Conservation (phyloP, 495 filamentous ascomycete genomes). For the Clohesyomyces aquaticus region DNA sequence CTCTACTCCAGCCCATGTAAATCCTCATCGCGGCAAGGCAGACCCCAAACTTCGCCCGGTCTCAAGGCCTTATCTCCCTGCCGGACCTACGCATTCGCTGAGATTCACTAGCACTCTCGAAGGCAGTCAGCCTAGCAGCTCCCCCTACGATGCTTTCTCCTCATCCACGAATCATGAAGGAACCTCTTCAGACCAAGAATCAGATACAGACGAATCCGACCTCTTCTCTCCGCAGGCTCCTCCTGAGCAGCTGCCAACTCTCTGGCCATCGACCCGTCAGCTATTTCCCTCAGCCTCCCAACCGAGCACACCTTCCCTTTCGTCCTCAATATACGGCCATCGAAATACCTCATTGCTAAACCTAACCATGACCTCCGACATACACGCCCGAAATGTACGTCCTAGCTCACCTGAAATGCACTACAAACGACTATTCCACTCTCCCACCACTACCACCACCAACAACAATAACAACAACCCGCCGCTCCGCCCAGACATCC, state of each 20-base stretch:
- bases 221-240: slow-evolving; percentile 34
- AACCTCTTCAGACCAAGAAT: slow-evolving; percentile 24
- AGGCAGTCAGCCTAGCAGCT: neutral
- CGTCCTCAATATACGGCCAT: slow-evolving; percentile 1
- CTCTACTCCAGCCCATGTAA: neutral
- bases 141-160: slow-evolving; percentile 19
- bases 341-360: slow-evolving; percentile 11
- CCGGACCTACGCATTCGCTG: slow-evolving; percentile 1
- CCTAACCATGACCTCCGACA: slow-evolving; percentile 26
- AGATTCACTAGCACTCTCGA: slow-evolving; percentile 6
- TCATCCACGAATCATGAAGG: slow-evolving; percentile 22
- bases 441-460: slow-evolving; percentile 1
- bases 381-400: neutral
- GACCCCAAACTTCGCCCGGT: slow-evolving; percentile 6
- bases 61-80: slow-evolving; percentile 17
- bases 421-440: slow-evolving; percentile 45
- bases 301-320: slow-evolving; percentile 31
- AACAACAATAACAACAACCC: neutral
- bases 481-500: slow-evolving; percentile 3
- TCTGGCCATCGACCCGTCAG: slow-evolving; percentile 40
- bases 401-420: slow-evolving; percentile 40
- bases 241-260: slow-evolving; percentile 18
- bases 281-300: slow-evolving; percentile 39
- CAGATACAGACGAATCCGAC: slow-evolving; percentile 31
- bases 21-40: neutral